Evolutionary conservation across 345 rosid species (phyloP), one percentile per base, ranked within the genome.

Genomic region (Raphanus sativus): DNA sequence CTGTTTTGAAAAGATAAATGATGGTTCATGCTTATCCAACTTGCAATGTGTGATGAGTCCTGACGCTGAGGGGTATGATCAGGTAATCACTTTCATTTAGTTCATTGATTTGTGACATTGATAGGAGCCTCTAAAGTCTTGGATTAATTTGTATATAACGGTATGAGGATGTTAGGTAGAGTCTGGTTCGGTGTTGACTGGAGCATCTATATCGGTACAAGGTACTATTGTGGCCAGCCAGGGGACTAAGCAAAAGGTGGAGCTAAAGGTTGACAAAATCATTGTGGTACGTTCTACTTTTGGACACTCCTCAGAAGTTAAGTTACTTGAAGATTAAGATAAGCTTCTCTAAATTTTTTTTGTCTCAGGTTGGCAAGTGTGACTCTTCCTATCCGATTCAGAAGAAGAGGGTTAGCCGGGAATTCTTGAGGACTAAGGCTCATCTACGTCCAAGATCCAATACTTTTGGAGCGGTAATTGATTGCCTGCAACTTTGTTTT

Each of bases 371-470:
- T 80, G 98, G 99, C 30, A 83, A 92, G 80, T 89, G 98, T 62
- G 99, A 91, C 77, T 85, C 94, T 66, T 92, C 98, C 24, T 92
- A 80, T 85, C 99, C 97, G 50, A 88, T 92, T 66, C 99, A 95
- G 83, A 95, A 95, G 91, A 95, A 95, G 83, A 86, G 96, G 71
- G 94, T 88, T 36, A 88, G 96, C 86, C 85, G 92, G 74, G 99
- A 95, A 75, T 91, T 91, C 81, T 84, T 95, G 87, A 89, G 98
- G 83, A 90, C 93, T 73, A 91, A 91, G 84, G 98, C 99, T 84
- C 98, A 92, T 89, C 89, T 95, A 69, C 98, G 98, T 74, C 96
- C 99, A 16, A 89, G 98, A 85, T 89, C 97, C 65, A 92, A 95
- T 80, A 92, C 99, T 11, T 95, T 92, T 85, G 87, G 98, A 61